phyloP scores from a whole-genome alignment of 2,329 filamentous ascomycete species.

The Fusarium keratoplasticum region DNA sequence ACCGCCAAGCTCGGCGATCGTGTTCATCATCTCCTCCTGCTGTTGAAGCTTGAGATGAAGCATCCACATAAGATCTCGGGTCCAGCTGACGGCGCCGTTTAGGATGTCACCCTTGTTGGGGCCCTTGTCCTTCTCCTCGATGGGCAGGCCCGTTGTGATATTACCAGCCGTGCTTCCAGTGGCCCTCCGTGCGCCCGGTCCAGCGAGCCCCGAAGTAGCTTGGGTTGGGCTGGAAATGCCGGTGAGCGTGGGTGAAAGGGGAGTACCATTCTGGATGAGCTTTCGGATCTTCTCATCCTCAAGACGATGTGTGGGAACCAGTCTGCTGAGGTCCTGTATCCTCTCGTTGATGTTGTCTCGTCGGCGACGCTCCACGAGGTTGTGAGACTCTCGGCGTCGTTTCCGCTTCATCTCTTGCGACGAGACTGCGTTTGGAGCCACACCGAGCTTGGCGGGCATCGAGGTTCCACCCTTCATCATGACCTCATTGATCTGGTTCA shows the following conservation, averaged over 20 bases:
- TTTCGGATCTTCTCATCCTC: constrained; percentile 98
- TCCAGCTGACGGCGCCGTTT: constrained; percentile 97
- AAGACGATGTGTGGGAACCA: constrained; percentile 90
- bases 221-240: constrained; percentile 76
- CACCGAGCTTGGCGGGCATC: constrained; percentile 85
- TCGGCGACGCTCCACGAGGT: constrained; percentile 92
- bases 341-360: constrained; percentile 99
- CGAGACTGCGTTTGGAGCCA: constrained; percentile 67
- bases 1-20: constrained; percentile 78
- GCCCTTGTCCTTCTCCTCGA: constrained; percentile 98
- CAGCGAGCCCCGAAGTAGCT: constrained; percentile 89
- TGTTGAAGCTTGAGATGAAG: constrained; percentile 89
- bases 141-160: constrained; percentile 90
- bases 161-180: constrained; percentile 77
- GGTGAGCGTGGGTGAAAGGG: constrained; percentile 84
- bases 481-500: constrained; percentile 88
- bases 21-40: constrained; percentile 86
- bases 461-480: constrained; percentile 89
- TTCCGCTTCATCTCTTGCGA: constrained; percentile 95
- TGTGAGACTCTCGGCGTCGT: constrained; percentile 92
- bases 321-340: constrained; percentile 93
- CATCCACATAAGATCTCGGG: constrained; percentile 97
- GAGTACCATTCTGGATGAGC: constrained; percentile 91
- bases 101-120: constrained; percentile 99
- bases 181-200: constrained; percentile 84